Conservation (phyloP, 2,329 filamentous ascomycete species). For the Calonectria honghensis region DNA sequence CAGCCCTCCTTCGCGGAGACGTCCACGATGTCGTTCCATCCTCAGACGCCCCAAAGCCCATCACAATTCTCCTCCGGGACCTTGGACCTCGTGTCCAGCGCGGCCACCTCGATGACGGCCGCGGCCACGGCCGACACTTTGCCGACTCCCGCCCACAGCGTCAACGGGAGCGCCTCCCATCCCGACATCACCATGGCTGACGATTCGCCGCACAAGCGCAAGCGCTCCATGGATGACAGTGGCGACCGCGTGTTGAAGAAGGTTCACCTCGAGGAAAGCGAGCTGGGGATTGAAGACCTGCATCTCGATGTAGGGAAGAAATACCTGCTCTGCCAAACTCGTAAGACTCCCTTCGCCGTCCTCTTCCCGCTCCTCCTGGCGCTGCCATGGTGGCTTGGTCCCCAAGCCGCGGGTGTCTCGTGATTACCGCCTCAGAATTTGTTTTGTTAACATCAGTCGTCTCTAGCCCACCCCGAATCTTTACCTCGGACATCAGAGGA, state of each 20-base stretch:
- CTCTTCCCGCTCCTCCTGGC: constrained; percentile 55
- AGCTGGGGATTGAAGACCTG: constrained; percentile 77
- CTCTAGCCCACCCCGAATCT: constrained; percentile 69
- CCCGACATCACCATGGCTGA: constrained; percentile 69
- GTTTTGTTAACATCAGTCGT: constrained; percentile 67
- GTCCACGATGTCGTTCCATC: constrained; percentile 79
- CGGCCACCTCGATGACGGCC: constrained; percentile 71
- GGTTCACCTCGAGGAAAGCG: constrained; percentile 76
- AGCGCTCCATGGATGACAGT: constrained; percentile 74
- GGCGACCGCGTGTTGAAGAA: constrained; percentile 77
- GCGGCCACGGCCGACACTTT: constrained; percentile 71
- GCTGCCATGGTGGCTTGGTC: constrained; percentile 51
- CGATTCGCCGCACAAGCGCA: constrained; percentile 76
- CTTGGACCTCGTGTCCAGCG: constrained; percentile 70
- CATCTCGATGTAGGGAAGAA: constrained; percentile 80
- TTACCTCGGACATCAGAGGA: constrained; percentile 72
- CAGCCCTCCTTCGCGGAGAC: constrained; percentile 58
- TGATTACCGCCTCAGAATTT: constrained; percentile 54
- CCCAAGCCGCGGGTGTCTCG: constrained; percentile 48
- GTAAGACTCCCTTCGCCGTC: constrained; percentile 75
- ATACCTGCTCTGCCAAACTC: constrained; percentile 79
- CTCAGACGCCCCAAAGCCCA: constrained; percentile 80
- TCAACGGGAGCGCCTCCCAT: constrained; percentile 72
- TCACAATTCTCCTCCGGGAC: constrained; percentile 76
- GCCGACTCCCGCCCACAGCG: constrained; percentile 78